Evolutionary conservation across 306 rosid species (phyloP).

Genomic region (Vigna angularis): DNA sequence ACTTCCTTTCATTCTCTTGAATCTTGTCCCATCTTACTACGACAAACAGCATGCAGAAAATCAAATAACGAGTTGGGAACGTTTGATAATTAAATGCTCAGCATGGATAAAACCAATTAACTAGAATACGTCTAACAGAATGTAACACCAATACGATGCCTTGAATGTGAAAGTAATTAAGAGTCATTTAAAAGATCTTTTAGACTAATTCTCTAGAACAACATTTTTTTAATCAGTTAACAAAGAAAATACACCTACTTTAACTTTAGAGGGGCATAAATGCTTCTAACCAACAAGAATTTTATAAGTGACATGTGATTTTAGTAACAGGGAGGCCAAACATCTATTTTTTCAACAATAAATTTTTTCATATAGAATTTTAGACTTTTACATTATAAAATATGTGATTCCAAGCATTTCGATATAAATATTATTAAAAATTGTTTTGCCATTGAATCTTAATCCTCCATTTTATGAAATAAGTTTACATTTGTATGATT

Average conservation of each 20-base stretch:
- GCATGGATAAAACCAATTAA: neutral
- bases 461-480: slow-evolving; percentile 12
- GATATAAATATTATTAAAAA: neutral
- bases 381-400: neutral
- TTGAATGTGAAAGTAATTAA: neutral
- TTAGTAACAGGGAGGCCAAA: slow-evolving; percentile 4
- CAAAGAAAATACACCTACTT: neutral
- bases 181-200: neutral
- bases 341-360: neutral
- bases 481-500: slow-evolving; percentile 22
- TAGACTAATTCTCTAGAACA: neutral
- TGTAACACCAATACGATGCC: neutral
- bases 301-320: slow-evolving; percentile 1
- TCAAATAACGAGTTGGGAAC: no score
- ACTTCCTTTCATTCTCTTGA: no score
- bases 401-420: slow-evolving; percentile 7
- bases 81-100: no score
- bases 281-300: neutral
- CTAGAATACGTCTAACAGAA: neutral
- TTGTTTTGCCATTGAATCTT: slow-evolving; percentile 21
- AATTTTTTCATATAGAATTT: neutral
- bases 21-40: no score
- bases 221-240: neutral
- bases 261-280: neutral
- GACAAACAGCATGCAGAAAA: no score